Percentiles rank a stretch among this genome's conserved stretches.
phyloP scores from a whole-genome alignment of 371 early-diverging fungal species.

The Amoeboaphelidium protococcarum region DNA sequence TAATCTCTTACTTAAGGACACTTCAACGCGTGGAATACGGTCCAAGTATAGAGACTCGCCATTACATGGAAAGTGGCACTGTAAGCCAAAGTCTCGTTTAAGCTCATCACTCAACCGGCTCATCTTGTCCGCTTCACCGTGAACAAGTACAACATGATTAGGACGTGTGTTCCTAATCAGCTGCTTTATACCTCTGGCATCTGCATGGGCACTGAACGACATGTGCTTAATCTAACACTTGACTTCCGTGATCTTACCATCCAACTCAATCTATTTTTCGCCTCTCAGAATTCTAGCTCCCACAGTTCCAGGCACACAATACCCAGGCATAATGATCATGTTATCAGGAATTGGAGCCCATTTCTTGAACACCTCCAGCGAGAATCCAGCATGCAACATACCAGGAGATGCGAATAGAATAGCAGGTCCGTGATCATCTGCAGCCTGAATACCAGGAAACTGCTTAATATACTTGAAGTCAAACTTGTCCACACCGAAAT shows the following conservation, averaged over 20 bases:
- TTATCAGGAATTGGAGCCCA: conserved; percentile 71
- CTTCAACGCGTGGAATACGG: too few species aligned
- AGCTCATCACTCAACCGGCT: too few species aligned
- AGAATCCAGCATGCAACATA: conserved; percentile 62
- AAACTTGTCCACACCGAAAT: conserved; percentile 58
- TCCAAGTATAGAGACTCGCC: too few species aligned
- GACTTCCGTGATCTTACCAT: conserved; percentile 41
- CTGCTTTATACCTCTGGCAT: conserved; percentile 93
- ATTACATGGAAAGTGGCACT: too few species aligned
- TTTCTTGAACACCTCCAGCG: conserved; percentile 56
- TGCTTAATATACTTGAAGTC: conserved; percentile 76
- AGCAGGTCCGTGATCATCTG: conserved; percentile 49
- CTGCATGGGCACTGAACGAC: conserved; percentile 96
- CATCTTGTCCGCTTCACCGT: conserved; percentile 89
- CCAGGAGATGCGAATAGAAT: conserved; percentile 90
- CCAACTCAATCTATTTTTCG: conserved; percentile 49
- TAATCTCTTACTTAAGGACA: too few species aligned
- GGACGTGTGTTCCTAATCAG: conserved; percentile 78
- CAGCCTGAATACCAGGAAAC: conserved; percentile 37
- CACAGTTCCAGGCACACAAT: conserved; percentile 80
- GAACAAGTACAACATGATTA: conserved; percentile 88
- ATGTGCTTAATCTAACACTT: conserved; percentile 80
- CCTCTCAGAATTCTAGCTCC: conserved; percentile 85
- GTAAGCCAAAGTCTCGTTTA: too few species aligned
- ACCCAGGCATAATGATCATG: conserved; percentile 53